Evolutionary conservation across 2,329 filamentous ascomycete genomes (phyloP).

Genomic region (Colletotrichum sp.): DNA sequence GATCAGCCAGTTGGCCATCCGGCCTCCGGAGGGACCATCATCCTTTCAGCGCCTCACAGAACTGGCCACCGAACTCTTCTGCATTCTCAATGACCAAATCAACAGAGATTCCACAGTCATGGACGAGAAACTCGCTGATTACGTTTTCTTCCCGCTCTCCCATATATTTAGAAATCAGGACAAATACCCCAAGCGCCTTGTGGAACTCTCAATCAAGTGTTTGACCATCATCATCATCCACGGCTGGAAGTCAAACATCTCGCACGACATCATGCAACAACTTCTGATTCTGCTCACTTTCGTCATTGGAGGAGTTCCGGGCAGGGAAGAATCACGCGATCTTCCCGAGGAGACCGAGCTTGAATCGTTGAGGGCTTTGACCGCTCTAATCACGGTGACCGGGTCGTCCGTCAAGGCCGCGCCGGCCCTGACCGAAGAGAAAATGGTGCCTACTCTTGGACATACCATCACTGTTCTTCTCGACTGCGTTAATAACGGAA

Average conservation of each 20-base stretch:
- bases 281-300: slow-evolving; percentile 85
- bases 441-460: slow-evolving; percentile 78
- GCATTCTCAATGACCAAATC: slow-evolving; percentile 50
- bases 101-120: slow-evolving; percentile 54
- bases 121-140: slow-evolving; percentile 87
- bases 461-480: slow-evolving; percentile 83
- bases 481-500: slow-evolving; percentile 70
- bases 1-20: slow-evolving; percentile 62
- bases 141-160: slow-evolving; percentile 91
- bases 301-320: slow-evolving; percentile 75
- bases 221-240: slow-evolving; percentile 74
- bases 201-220: slow-evolving; percentile 80
- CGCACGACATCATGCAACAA: slow-evolving; percentile 78
- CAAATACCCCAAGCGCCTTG: slow-evolving; percentile 70
- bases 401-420: slow-evolving; percentile 54
- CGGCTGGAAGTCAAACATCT: slow-evolving; percentile 79
- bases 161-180: slow-evolving; percentile 82
- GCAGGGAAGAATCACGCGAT: slow-evolving; percentile 47
- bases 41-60: slow-evolving; percentile 48
- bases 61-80: slow-evolving; percentile 49
- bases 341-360: slow-evolving; percentile 76
- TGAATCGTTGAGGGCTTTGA: slow-evolving; percentile 73
- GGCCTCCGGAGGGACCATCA: slow-evolving; percentile 45
- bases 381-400: slow-evolving; percentile 67
- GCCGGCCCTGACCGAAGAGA: slow-evolving; percentile 55